Evolutionary conservation across 352 stramenopile species (phyloP).

Genomic region (Globisporangium irregulare): DNA sequence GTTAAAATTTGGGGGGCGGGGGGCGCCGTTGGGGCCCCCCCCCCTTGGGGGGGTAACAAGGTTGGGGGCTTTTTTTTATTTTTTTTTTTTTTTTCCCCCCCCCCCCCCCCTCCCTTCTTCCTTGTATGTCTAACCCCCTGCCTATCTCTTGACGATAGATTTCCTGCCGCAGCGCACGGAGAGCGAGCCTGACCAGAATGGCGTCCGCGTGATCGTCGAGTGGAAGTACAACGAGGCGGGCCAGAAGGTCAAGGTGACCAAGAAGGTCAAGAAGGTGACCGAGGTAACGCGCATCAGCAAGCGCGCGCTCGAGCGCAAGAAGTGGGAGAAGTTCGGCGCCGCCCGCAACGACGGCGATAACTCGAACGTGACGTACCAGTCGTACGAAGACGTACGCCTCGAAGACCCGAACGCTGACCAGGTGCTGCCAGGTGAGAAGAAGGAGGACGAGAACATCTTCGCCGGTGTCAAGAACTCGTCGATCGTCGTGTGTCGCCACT

Average conservation of each 20-base stretch:
- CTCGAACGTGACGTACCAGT: slow-evolving; percentile 86
- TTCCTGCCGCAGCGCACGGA: slow-evolving; percentile 78
- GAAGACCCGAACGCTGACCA: slow-evolving; percentile 88
- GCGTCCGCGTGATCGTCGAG: slow-evolving; percentile 84
- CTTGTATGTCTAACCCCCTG: neutral
- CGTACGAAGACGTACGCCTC: slow-evolving; percentile 76
- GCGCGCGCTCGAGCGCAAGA: slow-evolving; percentile 76
- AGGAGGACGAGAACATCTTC: slow-evolving; percentile 88
- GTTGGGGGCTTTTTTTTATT: too few relatives aligned
- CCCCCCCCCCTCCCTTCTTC: too few relatives aligned
- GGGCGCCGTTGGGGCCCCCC: too few relatives aligned
- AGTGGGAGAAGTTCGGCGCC: slow-evolving; percentile 84
- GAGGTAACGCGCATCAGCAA: slow-evolving; percentile 84
- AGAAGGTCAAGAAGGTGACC: slow-evolving; percentile 87
- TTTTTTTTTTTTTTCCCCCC: too few relatives aligned
- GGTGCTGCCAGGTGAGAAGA: slow-evolving; percentile 84
- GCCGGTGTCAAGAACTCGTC: slow-evolving; percentile 85
- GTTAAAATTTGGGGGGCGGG: too few relatives aligned
- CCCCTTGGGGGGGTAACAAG: too few relatives aligned
- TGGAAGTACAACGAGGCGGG: slow-evolving; percentile 88
- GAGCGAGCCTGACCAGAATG: slow-evolving; percentile 76
- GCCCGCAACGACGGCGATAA: slow-evolving; percentile 66
- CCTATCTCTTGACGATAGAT: slow-evolving; percentile 27
- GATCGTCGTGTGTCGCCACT: slow-evolving; percentile 88
- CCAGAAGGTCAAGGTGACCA: slow-evolving; percentile 91